Evolutionary conservation across 1,284 basidiomycete genomes (phyloP), one percentile per base, ranked within the genome.

Genomic region (Ustilago hordei): DNA sequence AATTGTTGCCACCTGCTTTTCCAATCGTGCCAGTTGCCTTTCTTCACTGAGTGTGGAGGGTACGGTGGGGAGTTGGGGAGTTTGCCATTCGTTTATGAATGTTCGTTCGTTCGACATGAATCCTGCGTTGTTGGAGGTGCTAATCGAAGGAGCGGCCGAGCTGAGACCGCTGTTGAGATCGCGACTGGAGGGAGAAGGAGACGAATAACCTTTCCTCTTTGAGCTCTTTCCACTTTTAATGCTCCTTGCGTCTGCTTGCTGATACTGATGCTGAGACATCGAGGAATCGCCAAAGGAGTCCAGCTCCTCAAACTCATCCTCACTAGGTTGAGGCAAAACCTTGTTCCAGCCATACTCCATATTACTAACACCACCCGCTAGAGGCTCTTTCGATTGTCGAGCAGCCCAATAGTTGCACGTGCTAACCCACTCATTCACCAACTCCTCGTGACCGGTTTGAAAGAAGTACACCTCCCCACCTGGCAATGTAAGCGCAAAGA

Each of bases 371-470:
- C 95, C 96, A 3, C 95, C 96, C 2, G 93, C 90, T 3, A 99
- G 89, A 0, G 96, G 96, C 83, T 97, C 95, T 80, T 95, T 95
- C 86, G 93, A 95, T 75, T 91, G 92, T 38, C 95, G 89, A 0
- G 96, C 96, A 0, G 96, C 94, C 95, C 95, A 98, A 86, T 98
- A 98, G 87, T 98, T 99, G 90, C 95, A 98, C 0, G 96, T 97
- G 38, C 93, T 92, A 8, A 98, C 95, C 96, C 96, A 99, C 86
- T 99, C 96, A 82, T 93, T 93, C 43, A 98, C 95, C 19, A 99
- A 90, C 80, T 98, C 95, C 82, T 97, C 95, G 2, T 96, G 98
- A 1, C 96, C 96, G 0, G 96, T 94, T 87, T 98, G 95, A 89
- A 97, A 98, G 88, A 98, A 95, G 87, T 92, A 95, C 17, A 95